Conservation (phyloP, 179 eudicot genomes). For the Monotropa hypopitys region DNA sequence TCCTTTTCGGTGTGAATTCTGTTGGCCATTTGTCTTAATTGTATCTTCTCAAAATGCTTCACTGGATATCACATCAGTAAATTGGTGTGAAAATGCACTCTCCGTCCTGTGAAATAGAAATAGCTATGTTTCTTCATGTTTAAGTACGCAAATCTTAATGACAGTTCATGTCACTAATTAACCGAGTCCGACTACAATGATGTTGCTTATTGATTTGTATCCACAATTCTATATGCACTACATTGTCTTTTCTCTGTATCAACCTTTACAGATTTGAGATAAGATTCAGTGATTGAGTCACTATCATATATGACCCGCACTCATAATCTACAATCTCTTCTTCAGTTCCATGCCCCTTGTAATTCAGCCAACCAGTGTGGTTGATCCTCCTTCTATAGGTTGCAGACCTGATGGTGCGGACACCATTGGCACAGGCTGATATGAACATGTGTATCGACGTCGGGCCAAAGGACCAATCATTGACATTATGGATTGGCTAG, state of each 20-base stretch:
- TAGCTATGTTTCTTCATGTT: background rate
- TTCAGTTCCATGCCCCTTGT: background rate
- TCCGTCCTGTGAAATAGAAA: background rate
- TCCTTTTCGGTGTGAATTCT: background rate
- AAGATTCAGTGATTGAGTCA: background rate
- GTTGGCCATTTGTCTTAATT: background rate
- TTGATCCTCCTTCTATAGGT: background rate
- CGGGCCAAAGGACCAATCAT: no score
- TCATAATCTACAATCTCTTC: background rate
- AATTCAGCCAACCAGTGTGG: background rate
- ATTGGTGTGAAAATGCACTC: background rate
- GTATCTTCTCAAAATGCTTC: background rate
- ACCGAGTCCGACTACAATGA: background rate
- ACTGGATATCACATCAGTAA: background rate
- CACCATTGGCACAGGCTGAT: no score
- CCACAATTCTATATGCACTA: background rate
- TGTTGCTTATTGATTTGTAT: background rate
- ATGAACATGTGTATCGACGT: no score
- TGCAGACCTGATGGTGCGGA: no score
- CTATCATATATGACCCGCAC: background rate
- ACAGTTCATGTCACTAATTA: background rate
- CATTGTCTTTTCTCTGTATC: background rate
- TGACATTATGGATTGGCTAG: no score
- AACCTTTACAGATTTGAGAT: background rate
- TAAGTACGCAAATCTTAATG: background rate